Conservation (phyloP, 441 rosid species). For the Jatropha podagrica region DNA sequence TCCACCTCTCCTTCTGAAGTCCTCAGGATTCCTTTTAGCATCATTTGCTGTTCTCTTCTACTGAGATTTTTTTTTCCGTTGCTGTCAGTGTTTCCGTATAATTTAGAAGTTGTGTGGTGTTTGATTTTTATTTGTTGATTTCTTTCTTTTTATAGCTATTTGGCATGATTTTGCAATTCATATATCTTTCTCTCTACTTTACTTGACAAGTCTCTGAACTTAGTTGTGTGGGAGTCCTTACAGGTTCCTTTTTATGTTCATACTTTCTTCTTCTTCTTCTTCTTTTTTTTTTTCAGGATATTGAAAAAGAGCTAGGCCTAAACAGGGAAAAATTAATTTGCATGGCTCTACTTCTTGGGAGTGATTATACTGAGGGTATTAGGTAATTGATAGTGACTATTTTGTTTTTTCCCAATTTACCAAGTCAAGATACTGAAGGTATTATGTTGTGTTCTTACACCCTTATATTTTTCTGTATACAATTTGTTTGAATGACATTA, state of each 20-base stretch:
- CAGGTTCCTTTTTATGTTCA: not conserved
- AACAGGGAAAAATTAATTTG: conserved; percentile 75
- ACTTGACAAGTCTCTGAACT: not conserved
- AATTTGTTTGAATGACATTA: not conserved
- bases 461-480: not conserved
- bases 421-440: conserved; percentile 4
- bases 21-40: not conserved
- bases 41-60: not conserved
- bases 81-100: not conserved
- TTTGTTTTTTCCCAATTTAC: conserved; percentile 15
- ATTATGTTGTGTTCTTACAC: not conserved
- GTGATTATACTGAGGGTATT: conserved; percentile 98
- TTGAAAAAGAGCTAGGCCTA: conserved; percentile 91
- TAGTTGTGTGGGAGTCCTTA: not conserved
- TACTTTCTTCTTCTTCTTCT: conserved; percentile 4
- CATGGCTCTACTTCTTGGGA: conserved; percentile 97
- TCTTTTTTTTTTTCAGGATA: conserved; percentile 50
- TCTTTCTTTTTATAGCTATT: conserved; percentile 2
- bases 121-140: not conserved
- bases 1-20: conserved; percentile 8
- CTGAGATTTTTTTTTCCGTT: not conserved
- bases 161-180: not conserved
- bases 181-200: not conserved
- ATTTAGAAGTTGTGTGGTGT: not conserved
- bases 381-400: conserved; percentile 47